Conservation (phyloP, 805 yeast genomes). For the Candida glaebosa region DNA sequence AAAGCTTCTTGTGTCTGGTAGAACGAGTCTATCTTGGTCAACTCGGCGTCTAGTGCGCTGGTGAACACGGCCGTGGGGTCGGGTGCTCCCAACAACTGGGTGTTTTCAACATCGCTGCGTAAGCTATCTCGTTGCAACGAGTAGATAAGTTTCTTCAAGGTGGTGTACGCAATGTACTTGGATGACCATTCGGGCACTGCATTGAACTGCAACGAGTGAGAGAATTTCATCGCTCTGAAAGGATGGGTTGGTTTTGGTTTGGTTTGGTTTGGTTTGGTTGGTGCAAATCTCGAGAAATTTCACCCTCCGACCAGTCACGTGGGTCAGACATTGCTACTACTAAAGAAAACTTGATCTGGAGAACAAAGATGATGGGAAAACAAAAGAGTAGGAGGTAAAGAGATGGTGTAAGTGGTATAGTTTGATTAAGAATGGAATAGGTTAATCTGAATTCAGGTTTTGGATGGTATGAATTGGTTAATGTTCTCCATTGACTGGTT, state of each 20-base stretch:
- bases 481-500: too few relatives aligned
- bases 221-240: slow-evolving; percentile 77
- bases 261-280: too few relatives aligned
- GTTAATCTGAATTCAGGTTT: too few relatives aligned
- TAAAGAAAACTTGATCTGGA: too few relatives aligned
- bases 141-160: slow-evolving; percentile 80
- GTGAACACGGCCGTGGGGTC: slow-evolving; percentile 60
- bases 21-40: slow-evolving; percentile 71
- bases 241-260: neutral
- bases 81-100: slow-evolving; percentile 28
- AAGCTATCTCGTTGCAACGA: slow-evolving; percentile 66
- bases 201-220: slow-evolving; percentile 91
- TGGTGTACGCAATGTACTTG: slow-evolving; percentile 84
- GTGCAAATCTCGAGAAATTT: too few relatives aligned
- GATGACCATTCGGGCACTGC: slow-evolving; percentile 99
- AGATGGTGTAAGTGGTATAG: neutral
- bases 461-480: too few relatives aligned
- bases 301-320: neutral
- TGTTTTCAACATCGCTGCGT: slow-evolving; percentile 21
- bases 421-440: too few relatives aligned
- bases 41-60: slow-evolving; percentile 74
- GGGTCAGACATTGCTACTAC: too few relatives aligned
- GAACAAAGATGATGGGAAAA: too few relatives aligned
- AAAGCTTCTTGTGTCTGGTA: slow-evolving; percentile 65
- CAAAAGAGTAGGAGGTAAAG: neutral